These are phyloP conservation scores for Ceratobasidium sp. DNA, from an alignment of 1,284 basidiomycete genomes.

Conservation along the genomic window DNA sequence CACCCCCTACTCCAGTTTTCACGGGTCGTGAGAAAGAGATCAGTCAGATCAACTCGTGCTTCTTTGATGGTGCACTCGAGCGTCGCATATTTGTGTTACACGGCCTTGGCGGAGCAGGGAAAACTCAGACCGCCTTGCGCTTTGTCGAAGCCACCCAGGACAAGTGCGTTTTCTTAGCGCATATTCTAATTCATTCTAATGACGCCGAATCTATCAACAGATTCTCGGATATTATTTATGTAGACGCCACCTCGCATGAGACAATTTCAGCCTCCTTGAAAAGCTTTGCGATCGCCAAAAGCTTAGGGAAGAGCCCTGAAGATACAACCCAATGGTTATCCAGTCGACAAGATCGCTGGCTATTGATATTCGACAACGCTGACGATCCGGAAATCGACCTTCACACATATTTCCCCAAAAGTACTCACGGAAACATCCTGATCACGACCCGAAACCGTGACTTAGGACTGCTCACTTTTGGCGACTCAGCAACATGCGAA, in stretches of 20 bases:
- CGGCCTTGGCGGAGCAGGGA: conserved; percentile 24
- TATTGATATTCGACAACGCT: conserved; percentile 36
- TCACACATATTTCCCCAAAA: neutral
- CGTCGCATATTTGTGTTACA: conserved; percentile 14
- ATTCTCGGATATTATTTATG: conserved; percentile 23
- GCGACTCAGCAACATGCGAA: neutral
- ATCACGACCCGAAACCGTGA: conserved; percentile 37
- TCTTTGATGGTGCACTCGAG: neutral
- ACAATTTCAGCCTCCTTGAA: neutral
- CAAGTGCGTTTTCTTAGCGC: neutral
- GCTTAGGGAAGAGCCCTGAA: neutral
- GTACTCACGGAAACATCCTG: conserved; percentile 11
- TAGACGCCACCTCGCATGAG: conserved; percentile 27
- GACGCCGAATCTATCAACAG: neutral
- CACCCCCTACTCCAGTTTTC: conserved; percentile 7
- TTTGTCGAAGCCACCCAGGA: neutral
- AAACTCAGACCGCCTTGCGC: neutral
- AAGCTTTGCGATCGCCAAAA: neutral
- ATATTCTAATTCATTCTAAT: neutral
- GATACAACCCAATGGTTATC: conserved; percentile 18
- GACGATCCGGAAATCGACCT: conserved; percentile 21
- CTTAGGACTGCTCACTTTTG: neutral
- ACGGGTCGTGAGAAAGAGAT: conserved; percentile 19
- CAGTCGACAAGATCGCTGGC: neutral
- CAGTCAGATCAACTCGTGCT: neutral